Percentiles rank a stretch among this genome's conserved stretches.
These are phyloP conservation scores for Crepidotus variabilis DNA, from an alignment of 768 basidiomycete genomes.

Conservation along the genomic window DNA sequence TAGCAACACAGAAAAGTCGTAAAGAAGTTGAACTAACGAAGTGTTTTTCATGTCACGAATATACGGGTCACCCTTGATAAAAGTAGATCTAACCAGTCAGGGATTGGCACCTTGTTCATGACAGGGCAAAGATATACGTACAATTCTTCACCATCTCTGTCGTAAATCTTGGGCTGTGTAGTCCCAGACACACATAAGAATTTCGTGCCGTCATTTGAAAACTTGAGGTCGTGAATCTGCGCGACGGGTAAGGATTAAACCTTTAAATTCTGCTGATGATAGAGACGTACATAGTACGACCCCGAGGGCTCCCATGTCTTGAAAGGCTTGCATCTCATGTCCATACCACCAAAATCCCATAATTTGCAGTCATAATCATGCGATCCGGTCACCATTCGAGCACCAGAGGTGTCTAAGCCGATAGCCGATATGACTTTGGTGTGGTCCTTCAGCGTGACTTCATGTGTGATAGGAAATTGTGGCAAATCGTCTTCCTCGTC, in stretches of 20 bases:
- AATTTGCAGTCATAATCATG: conserved; percentile 98
- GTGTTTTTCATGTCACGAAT: conserved; percentile 99
- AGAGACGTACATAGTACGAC: conserved; percentile 75
- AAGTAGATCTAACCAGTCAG: conserved; percentile 61
- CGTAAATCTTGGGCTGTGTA: conserved; percentile 82
- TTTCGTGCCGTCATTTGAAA: conserved; percentile 80
- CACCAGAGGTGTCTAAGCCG: conserved; percentile 90
- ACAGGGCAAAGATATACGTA: conserved; percentile 38
- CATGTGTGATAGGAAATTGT: conserved; percentile 85
- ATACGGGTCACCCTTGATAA: conserved; percentile 94
- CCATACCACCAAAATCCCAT: conserved; percentile 99
- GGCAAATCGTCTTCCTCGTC: conserved; percentile 49
- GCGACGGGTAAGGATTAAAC: too few relatives aligned
- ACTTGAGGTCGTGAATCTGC: conserved; percentile 89
- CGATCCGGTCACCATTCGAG: conserved; percentile 85
- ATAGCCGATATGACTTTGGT: conserved; percentile 93
- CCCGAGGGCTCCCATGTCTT: conserved; percentile 95
- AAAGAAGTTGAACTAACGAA: conserved; percentile 53
- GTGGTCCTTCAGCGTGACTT: conserved; percentile 91
- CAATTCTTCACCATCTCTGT: conserved; percentile 91
- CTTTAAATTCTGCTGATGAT: not conserved
- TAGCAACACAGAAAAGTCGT: not conserved
- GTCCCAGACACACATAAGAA: conserved; percentile 90
- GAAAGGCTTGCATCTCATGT: conserved; percentile 85
- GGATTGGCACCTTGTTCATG: conserved; percentile 39